phyloP scores from a whole-genome alignment of 2,329 filamentous ascomycete species.

The Fusarium aywerte region DNA sequence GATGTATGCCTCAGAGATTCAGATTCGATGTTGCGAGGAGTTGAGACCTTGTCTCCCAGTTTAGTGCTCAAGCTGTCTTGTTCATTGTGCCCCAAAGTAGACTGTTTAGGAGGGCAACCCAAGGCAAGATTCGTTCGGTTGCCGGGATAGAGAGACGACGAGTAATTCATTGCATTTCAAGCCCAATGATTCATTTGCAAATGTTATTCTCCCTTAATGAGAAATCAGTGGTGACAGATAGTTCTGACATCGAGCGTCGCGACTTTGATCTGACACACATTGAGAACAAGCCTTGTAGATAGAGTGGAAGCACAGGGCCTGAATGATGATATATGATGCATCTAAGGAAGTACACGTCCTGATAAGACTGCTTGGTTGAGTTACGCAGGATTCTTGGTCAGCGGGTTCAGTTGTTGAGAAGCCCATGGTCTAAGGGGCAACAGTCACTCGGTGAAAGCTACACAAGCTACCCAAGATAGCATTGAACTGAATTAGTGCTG shows the following conservation, averaged over 20 bases:
- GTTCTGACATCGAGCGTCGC: not conserved
- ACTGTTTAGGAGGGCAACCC: not conserved
- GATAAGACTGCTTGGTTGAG: not conserved
- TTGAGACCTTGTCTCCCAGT: not conserved
- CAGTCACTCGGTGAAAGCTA: too few species aligned
- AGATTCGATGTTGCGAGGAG: not conserved
- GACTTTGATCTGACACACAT: not conserved
- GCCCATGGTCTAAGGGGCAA: not conserved
- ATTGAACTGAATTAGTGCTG: too few species aligned
- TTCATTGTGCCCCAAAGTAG: not conserved
- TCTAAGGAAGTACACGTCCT: too few species aligned
- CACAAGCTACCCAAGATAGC: too few species aligned
- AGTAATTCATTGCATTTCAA: too few species aligned
- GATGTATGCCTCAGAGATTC: not conserved
- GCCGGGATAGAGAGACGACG: not conserved
- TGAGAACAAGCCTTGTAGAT: not conserved
- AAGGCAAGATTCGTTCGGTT: not conserved
- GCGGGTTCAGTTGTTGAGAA: not conserved
- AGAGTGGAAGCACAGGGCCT: too few species aligned
- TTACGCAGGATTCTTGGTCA: not conserved
- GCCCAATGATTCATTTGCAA: too few species aligned
- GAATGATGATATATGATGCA: fast-evolving
- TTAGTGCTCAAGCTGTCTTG: not conserved
- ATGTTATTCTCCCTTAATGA: too few species aligned
- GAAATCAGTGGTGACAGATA: too few species aligned